Evolutionary conservation across 441 rosid genomes (phyloP).

Genomic region (Brassica hybrid): DNA sequence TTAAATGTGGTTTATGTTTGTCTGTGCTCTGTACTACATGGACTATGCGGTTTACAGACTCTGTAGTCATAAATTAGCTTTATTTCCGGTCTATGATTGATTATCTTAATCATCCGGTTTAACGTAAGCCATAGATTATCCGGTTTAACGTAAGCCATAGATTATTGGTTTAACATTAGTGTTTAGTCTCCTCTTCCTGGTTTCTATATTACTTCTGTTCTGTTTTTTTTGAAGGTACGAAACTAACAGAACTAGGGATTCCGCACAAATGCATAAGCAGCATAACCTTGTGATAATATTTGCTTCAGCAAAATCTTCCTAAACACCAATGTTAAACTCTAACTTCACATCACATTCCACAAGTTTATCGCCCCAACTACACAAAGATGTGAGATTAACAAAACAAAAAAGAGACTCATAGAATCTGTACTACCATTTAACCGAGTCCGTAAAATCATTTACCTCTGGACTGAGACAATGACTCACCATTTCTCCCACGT

Average conservation of each 20-base stretch:
- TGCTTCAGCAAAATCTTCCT: constrained; percentile 3
- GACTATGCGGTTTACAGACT: no score
- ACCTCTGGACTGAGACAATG: constrained; percentile 32
- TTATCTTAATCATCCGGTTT: not conserved
- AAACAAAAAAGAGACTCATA: not conserved
- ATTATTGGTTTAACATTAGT: not conserved
- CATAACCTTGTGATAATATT: not conserved
- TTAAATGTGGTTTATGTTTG: not conserved
- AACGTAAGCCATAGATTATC: no score
- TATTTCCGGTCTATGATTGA: constrained; percentile 9
- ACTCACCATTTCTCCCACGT: constrained; percentile 34
- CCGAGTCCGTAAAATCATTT: constrained; percentile 28
- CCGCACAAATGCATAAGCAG: not conserved
- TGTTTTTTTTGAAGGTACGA: not conserved
- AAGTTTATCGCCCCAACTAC: constrained; percentile 3
- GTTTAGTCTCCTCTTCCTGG: no score
- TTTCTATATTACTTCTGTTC: not conserved
- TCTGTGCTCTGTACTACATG: not conserved
- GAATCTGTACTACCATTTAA: constrained; percentile 40
- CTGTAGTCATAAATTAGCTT: not conserved
- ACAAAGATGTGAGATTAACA: constrained; percentile 8
- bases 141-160: no score
- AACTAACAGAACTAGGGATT: not conserved
- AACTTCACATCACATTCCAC: not conserved
- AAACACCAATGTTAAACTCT: not conserved